Evolutionary conservation across 495 filamentous ascomycete genomes (phyloP), one percentile per base, ranked within the genome.

Genomic region (Lophiotrema nucula): DNA sequence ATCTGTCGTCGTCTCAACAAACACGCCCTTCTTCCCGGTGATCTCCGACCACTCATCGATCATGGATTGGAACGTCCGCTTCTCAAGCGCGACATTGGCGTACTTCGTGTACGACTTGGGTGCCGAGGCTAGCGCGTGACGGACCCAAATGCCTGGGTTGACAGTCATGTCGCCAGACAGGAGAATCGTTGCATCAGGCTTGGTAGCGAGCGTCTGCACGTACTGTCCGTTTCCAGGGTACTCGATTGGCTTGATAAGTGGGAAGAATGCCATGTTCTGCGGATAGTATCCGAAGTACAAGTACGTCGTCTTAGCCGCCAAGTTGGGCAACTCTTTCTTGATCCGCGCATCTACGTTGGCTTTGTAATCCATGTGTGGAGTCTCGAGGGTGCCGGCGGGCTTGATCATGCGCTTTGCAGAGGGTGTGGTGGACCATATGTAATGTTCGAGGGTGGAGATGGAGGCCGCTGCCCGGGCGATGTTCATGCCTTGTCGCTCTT

Each of bases 371-470:
- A 66, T 68, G 56, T 70, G 67, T 8, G 68, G 66, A 12, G 67
- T 63, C 3, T 51, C 19, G 12, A 49, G 28, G 16, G 67, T 56
- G 2, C 62, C 24, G 18, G 67, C 53, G 3, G 62, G 64, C 2
- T 51, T 47, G 0, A 56, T 41, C 41, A 67, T 60, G 33, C 54
- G 47, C 39, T 46, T 59, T 10, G 54, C 65, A 47, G 69, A 69
- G 0, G 77, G 74, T 0, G 75, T 65, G 2, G 77, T 77, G 38
- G 70, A 73, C 77, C 75, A 78, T 54, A 79, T 71, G 49, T 70
- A 78, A 46, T 78, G 77, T 60, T 78, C 64, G 13, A 79, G 61
- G 1, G 69, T 71, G 3, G 49, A 28, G 0, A 70, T 77, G 10
- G 47, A 44, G 1, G 67, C 54, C 4, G 77, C 78, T 13, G 75